Conservation (phyloP, 2,329 filamentous ascomycete genomes). For the Penicillium thymicola region DNA sequence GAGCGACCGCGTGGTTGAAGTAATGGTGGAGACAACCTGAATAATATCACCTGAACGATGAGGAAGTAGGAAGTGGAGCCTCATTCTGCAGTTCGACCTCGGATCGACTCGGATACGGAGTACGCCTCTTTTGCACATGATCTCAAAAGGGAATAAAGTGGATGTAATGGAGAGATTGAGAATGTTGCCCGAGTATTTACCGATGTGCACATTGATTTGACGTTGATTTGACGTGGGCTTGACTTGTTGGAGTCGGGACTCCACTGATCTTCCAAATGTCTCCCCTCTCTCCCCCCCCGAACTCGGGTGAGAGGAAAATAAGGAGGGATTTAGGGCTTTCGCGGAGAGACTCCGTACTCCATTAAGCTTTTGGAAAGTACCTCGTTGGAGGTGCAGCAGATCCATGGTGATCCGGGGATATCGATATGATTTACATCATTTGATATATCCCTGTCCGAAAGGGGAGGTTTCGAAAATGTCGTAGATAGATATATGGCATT, state of each 20-base stretch:
- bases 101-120: slow-evolving; percentile 8
- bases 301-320: neutral
- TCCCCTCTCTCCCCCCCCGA: neutral
- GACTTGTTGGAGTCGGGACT: neutral
- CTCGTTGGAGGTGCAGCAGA: slow-evolving; percentile 4
- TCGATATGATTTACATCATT: neutral
- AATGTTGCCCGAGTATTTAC: neutral
- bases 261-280: neutral
- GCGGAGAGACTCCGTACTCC: neutral
- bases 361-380: slow-evolving; percentile 9
- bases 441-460: neutral
- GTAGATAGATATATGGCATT: neutral
- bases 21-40: neutral
- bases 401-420: slow-evolving; percentile 21
- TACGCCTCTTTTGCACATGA: neutral
- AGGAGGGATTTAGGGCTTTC: neutral
- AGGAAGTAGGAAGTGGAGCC: neutral
- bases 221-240: neutral
- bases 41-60: neutral
- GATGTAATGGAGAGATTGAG: neutral
- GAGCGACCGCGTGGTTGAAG: neutral
- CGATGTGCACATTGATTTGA: neutral
- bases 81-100: neutral
- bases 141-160: no score
- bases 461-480: no score